Base-by-base conservation (phyloP, 139 green algal species). In the Asterochloris erici region DNA sequence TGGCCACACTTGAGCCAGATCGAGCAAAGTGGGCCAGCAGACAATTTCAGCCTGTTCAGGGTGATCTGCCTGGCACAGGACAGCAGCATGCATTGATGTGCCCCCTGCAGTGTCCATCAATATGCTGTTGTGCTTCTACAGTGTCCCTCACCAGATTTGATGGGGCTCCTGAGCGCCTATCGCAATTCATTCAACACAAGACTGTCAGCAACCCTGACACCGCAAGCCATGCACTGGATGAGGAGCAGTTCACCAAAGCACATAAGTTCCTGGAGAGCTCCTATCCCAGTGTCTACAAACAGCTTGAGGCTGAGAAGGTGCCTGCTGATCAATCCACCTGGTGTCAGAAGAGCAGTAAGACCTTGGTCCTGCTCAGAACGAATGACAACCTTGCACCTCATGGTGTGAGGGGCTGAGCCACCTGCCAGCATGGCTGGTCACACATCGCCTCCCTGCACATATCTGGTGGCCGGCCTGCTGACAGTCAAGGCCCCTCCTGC, bases 251-350 rank as follows among this genome's bases (percentile, higher is more conserved):
- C 63, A 26, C n/a, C 1, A 63, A 73, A 74, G 77, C 77, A n/a
- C 77, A 73, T 10, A 27, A 74, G 12, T 27, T 74, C 63, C 63
- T 81, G n/a, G 27, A 63, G 9, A 74, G 19, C 14, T 74, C 63
- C 15, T 81, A 74, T 47, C 63, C 63, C 11, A 28, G 17, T 63
- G 28, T 81, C 26, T 81, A 63, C 62, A 74, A 74, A 63, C 77
- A 81, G 10, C 63, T 81, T 17, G 28, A 71, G 11, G 77, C 73
- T 64, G 77, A 81, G 15, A 74, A 19, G 63, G 77, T 81, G n/a
- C 17, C 19, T 24, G 21, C 9, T 60, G 23, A 54, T 70, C 0
- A 11, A 66, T 11, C 15, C 38, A 38, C 15, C 38, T 66, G 19
- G 47, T 79, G 0, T 16, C 74, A 62, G 24, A 23, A 6, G 10